These are phyloP conservation scores for Glycine soja DNA, from an alignment of 306 rosid species.

Conservation along the genomic window DNA sequence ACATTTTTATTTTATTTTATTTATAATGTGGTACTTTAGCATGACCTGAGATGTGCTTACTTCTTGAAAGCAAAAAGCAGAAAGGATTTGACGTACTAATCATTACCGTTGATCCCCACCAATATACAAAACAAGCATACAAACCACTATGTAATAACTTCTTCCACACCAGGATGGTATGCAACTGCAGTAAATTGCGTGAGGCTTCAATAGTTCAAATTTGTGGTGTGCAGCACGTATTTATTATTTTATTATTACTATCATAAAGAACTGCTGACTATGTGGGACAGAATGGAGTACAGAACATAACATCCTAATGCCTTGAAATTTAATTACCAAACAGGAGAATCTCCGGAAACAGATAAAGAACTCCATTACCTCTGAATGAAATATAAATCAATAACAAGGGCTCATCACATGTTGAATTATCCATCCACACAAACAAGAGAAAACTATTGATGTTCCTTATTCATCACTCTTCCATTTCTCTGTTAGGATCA, in stretches of 20 bases:
- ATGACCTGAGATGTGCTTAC: background rate
- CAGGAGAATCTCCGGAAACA: conserved; percentile 35
- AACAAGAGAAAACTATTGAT: conserved; percentile 44
- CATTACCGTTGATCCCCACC: conserved; percentile 6
- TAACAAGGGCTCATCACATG: conserved; percentile 14
- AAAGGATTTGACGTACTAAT: conserved; percentile 5
- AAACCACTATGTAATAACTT: conserved; percentile 14
- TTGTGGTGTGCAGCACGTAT: background rate
- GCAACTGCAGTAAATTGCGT: background rate
- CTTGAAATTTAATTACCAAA: conserved; percentile 28
- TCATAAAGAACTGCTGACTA: conserved; percentile 23
- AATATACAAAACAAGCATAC: conserved; percentile 20
- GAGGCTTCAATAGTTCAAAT: background rate
- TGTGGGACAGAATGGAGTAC: conserved; percentile 20
- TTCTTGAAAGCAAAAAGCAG: background rate
- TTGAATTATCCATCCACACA: conserved; percentile 49
- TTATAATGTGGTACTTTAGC: background rate
- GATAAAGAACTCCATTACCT: conserved; percentile 17
- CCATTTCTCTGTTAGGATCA: conserved; percentile 47
- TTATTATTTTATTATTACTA: background rate
- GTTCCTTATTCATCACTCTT: conserved; percentile 44
- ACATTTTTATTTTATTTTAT: background rate
- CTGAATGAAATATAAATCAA: conserved; percentile 25
- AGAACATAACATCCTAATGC: background rate
- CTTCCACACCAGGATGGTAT: background rate